Evolutionary conservation across 768 basidiomycete genomes (phyloP).

Genomic region (Agaricus bisporus): DNA sequence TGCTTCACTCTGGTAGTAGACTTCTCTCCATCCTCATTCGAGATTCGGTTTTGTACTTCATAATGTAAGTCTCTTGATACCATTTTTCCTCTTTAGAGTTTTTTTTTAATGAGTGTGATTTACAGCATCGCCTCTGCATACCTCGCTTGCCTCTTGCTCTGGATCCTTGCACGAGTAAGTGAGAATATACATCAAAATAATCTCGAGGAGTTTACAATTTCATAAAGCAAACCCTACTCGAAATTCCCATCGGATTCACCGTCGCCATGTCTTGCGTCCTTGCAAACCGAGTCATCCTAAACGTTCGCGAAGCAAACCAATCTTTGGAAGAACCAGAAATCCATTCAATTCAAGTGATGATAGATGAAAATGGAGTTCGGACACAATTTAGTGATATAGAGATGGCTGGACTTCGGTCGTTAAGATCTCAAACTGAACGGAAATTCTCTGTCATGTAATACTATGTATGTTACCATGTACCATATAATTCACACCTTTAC

Average conservation of each 20-base stretch:
- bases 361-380: slow-evolving; percentile 10
- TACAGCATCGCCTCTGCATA: slow-evolving; percentile 53
- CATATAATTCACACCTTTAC: no score
- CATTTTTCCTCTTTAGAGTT: not conserved
- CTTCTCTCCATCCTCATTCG: slow-evolving; percentile 46
- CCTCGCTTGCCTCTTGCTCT: slow-evolving; percentile 41
- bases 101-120: not conserved
- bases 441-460: slow-evolving; percentile 5
- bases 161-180: slow-evolving; percentile 30
- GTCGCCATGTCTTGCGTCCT: slow-evolving; percentile 54
- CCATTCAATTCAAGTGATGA: slow-evolving; percentile 1
- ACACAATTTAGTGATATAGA: slow-evolving; percentile 18
- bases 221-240: slow-evolving; percentile 32
- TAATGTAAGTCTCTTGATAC: slow-evolving; percentile 35
- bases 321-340: slow-evolving; percentile 15
- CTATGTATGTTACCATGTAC: not conserved
- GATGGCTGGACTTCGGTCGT: slow-evolving; percentile 20
- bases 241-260: slow-evolving; percentile 53
- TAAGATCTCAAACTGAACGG: slow-evolving; percentile 11
- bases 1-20: slow-evolving; percentile 35
- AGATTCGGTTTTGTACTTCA: slow-evolving; percentile 52
- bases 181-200: not conserved
- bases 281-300: slow-evolving; percentile 50
- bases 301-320: slow-evolving; percentile 39
- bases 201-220: not conserved